These are phyloP conservation scores for Noccaea caerulescens DNA, from an alignment of 345 rosid genomes.

Conservation along the genomic window DNA sequence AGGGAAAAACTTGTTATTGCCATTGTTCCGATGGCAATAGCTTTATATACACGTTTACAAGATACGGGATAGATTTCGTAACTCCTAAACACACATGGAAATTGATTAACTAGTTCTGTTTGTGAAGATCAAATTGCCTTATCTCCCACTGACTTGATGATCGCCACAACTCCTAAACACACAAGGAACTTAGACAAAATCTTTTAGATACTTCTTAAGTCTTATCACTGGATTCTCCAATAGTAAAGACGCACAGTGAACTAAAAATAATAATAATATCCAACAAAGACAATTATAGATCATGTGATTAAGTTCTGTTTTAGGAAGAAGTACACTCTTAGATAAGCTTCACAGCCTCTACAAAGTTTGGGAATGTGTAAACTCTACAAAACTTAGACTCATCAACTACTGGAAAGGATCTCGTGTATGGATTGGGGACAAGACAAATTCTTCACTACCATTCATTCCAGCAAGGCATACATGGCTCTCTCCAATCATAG, in stretches of 20 bases:
- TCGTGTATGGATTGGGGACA: neutral
- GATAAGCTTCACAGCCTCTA: neutral
- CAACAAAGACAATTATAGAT: neutral
- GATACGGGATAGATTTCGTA: no score
- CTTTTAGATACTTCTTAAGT: no score
- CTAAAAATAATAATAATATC: neutral
- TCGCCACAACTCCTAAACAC: no score
- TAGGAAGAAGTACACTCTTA: constrained; percentile 4
- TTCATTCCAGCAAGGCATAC: neutral
- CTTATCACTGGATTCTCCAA: no score
- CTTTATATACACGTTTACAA: no score
- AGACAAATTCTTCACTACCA: neutral
- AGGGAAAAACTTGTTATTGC: no score
- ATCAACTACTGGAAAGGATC: neutral
- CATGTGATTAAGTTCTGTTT: neutral
- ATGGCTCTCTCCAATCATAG: neutral
- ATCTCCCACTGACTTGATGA: no score
- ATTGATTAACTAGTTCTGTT: no score
- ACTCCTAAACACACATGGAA: no score
- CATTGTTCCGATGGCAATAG: no score
- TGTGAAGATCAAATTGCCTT: no score
- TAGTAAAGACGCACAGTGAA: neutral
- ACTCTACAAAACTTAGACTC: neutral
- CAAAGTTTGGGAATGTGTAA: neutral
- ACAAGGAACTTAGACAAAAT: no score